Base-by-base conservation (phyloP, 768 basidiomycete genomes). In the Trametopsis cervina region DNA sequence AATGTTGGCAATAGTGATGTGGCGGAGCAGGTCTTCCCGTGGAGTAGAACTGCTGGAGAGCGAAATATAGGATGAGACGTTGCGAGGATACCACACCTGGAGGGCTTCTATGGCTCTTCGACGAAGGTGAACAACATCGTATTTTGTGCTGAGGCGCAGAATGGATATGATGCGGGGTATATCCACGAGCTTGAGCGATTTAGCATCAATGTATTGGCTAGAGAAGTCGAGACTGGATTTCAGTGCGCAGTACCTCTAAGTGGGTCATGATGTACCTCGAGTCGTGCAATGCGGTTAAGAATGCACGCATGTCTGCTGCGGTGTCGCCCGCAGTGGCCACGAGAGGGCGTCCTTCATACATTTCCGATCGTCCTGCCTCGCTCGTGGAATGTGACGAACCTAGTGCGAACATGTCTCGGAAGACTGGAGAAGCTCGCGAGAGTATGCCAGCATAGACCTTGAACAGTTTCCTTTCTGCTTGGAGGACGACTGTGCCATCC, bases 401-500 rank as follows among this genome's bases (percentile, higher is more conserved):
- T 26, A 60, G 27, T 2, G 55, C 23, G 18, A 60, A 48, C 59
- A 63, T 60, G 42, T 57, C 57, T 9, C 40, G 42, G 44, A 62
- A 65, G 5, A 65, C 57, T 0, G 60, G 49, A 4, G 62, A 62
- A 6, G 53, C 52, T 20, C 46, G 40, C 23, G 57, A 36, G 11
- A 63, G 49, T 20, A 63, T 47, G 26, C 51, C 57, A 20, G 49
- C 40, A 40, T 54, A 60, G 18, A 65, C 61, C 12, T 53, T 49
- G 45, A 55, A 65, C 13, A 56, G 45, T 2, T 50, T 57, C 21
- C 51, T 41, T 11, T 56, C 57, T 10, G 60, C 55, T 36, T 52
- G 33, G 7, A 63, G 35, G 20, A 65, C 52, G 37, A 65, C 47
- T 23, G 48, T 58, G 4, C 63, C 56, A 36, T 63, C 62, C 2